These are phyloP conservation scores for Arachis hypogaea DNA, from an alignment of 306 rosid genomes.

Conservation along the genomic window DNA sequence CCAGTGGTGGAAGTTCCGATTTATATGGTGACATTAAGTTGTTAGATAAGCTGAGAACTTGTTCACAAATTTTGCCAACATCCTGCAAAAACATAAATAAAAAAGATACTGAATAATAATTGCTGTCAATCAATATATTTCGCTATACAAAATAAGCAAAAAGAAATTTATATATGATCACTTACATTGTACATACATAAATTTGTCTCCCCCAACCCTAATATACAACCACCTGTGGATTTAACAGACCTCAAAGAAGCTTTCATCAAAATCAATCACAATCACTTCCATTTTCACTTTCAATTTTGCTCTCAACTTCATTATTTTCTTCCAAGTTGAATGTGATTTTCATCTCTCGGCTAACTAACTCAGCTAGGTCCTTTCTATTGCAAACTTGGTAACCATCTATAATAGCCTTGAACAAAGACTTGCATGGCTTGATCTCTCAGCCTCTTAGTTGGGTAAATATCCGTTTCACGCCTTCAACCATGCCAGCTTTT, in stretches of 20 bases:
- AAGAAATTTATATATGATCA: background rate
- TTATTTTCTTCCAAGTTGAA: slow-evolving; percentile 37
- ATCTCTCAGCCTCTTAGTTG: slow-evolving; percentile 66
- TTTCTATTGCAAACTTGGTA: slow-evolving; percentile 59
- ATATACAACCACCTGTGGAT: no score
- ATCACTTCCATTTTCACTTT: slow-evolving; percentile 38
- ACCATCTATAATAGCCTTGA: slow-evolving; percentile 68
- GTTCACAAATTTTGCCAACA: slow-evolving; percentile 70
- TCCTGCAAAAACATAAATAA: slow-evolving; percentile 61
- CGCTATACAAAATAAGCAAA: slow-evolving; percentile 19
- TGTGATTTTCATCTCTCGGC: slow-evolving; percentile 59
- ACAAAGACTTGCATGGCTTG: slow-evolving; percentile 61
- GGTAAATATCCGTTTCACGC: slow-evolving; percentile 76
- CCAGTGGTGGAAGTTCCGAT: slow-evolving; percentile 58
- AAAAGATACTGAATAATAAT: slow-evolving; percentile 34
- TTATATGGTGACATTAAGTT: slow-evolving; percentile 64
- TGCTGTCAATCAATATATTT: slow-evolving; percentile 9
- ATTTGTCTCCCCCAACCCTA: no score
- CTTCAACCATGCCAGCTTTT: slow-evolving; percentile 84
- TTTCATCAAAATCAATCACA: slow-evolving; percentile 8
- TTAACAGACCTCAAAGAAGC: no score
- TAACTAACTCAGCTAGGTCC: slow-evolving; percentile 67
- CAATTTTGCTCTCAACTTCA: slow-evolving; percentile 29
- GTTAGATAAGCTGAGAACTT: slow-evolving; percentile 71
- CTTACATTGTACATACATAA: background rate